Conservation (phyloP, 2,329 filamentous ascomycete species). For the Davidsoniella virescens region DNA sequence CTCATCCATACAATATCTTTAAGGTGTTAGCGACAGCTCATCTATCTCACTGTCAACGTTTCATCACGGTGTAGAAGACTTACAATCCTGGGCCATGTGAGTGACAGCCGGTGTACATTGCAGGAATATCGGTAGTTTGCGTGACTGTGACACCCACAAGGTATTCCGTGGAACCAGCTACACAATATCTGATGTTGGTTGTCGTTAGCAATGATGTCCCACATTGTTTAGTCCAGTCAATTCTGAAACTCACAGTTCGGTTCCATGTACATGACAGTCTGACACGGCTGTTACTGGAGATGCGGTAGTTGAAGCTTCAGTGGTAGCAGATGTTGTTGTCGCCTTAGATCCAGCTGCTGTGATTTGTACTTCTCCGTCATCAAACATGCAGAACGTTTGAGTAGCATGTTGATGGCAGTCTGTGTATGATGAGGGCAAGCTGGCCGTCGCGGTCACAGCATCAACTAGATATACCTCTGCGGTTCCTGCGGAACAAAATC, state of each 20-base stretch:
- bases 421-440: conserved; percentile 43
- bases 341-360: conserved; percentile 15
- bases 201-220: conserved; percentile 1
- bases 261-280: conserved; percentile 26
- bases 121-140: conserved; percentile 37
- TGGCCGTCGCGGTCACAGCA: conserved; percentile 35
- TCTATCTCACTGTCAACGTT: neutral
- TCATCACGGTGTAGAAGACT: conserved; percentile 15
- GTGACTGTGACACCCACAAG: conserved; percentile 32
- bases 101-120: conserved; percentile 50
- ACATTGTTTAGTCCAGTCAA: too few species aligned
- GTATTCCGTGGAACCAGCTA: conserved; percentile 28
- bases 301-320: conserved; percentile 2
- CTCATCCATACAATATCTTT: conserved; percentile 44
- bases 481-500: conserved; percentile 28
- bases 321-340: conserved; percentile 13
- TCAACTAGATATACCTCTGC: conserved; percentile 28
- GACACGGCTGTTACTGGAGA: conserved; percentile 20
- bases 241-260: conserved; percentile 22
- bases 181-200: conserved; percentile 25
- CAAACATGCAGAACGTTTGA: conserved; percentile 31
- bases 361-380: conserved; percentile 24
- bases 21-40: conserved; percentile 5
- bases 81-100: conserved; percentile 41
- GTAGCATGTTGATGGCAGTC: conserved; percentile 46